A percentile compares a stretch with the other conserved stretches of the same genome.
These are phyloP conservation scores for Phytophthora agathidicida DNA, from an alignment of 352 stramenopile genomes.

Conservation along the genomic window DNA sequence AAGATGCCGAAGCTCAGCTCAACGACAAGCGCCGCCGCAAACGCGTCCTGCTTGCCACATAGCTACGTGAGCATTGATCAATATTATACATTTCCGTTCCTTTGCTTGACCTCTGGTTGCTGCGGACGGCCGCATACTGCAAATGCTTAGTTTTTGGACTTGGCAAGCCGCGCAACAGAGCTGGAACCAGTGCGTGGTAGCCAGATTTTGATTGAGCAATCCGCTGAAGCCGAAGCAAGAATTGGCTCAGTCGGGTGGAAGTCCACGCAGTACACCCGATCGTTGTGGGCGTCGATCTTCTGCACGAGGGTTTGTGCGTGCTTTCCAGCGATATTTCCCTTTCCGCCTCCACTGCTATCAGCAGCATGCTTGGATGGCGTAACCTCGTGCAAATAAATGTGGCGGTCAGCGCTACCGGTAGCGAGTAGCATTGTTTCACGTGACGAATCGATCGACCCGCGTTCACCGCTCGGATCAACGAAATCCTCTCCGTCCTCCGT, in stretches of 20 bases:
- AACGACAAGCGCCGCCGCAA: slow-evolving; percentile 80
- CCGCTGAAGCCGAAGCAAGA: slow-evolving; percentile 82
- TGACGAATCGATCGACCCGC: slow-evolving; percentile 47
- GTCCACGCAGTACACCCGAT: slow-evolving; percentile 90
- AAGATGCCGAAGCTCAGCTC: slow-evolving; percentile 82
- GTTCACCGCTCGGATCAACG: slow-evolving; percentile 46
- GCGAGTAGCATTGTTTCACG: slow-evolving; percentile 79
- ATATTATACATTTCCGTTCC: slow-evolving; percentile 30
- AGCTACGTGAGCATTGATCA: slow-evolving; percentile 19
- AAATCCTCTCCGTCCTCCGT: slow-evolving; percentile 83
- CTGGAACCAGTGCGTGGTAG: slow-evolving; percentile 58
- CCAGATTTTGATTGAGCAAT: slow-evolving; percentile 90
- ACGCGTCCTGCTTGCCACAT: slow-evolving; percentile 58
- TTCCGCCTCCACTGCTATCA: slow-evolving; percentile 20
- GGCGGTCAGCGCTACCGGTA: slow-evolving; percentile 86
- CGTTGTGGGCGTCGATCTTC: slow-evolving; percentile 86
- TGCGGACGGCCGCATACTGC: background rate
- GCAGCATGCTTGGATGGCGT: slow-evolving; percentile 58
- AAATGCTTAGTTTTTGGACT: slow-evolving; percentile 57
- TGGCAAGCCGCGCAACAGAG: slow-evolving; percentile 52
- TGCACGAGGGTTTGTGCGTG: slow-evolving; percentile 72
- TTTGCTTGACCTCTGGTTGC: slow-evolving; percentile 13
- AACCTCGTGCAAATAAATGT: slow-evolving; percentile 90
- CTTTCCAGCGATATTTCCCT: slow-evolving; percentile 30
- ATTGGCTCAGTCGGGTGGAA: slow-evolving; percentile 89